Conservation (phyloP, 2,329 filamentous ascomycete genomes). For the Colletotrichum gigasporum region DNA sequence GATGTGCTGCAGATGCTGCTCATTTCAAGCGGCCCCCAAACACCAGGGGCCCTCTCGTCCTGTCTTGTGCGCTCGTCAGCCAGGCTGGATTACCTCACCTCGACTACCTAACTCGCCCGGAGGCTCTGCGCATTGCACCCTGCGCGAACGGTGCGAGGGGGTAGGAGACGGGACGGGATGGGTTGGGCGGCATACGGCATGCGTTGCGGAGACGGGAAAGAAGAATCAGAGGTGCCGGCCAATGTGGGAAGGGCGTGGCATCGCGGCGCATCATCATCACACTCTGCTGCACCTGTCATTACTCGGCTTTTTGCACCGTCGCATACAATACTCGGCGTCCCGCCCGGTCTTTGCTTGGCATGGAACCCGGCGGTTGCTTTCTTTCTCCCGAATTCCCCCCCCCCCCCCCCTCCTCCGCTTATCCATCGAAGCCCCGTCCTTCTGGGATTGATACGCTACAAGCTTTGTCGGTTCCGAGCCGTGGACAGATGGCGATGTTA, state of each 20-base stretch:
- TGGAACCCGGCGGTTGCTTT: too few species aligned
- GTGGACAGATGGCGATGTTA: neutral
- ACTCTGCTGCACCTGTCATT: slow-evolving; percentile 7
- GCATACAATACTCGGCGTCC: neutral
- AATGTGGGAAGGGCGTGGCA: neutral
- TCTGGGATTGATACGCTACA: neutral
- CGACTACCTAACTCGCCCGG: too few species aligned
- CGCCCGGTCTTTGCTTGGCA: too few species aligned
- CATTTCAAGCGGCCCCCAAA: too few species aligned
- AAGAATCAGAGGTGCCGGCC: neutral
- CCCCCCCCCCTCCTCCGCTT: neutral
- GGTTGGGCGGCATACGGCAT: neutral
- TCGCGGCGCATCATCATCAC: slow-evolving; percentile 1
- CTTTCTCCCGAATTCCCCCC: neutral
- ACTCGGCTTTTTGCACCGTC: neutral
- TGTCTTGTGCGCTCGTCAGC: neutral
- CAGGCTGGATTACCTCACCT: neutral
- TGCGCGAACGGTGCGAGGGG: neutral
- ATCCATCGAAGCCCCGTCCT: neutral
- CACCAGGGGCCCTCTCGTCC: too few species aligned
- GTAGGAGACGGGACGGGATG: neutral
- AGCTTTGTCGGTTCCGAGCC: neutral
- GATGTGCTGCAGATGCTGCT: neutral
- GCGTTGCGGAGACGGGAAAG: neutral
- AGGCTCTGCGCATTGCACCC: slow-evolving; percentile 6